Base-by-base conservation (phyloP, 2,329 filamentous ascomycete species). In the Aspergillus caelatus region DNA sequence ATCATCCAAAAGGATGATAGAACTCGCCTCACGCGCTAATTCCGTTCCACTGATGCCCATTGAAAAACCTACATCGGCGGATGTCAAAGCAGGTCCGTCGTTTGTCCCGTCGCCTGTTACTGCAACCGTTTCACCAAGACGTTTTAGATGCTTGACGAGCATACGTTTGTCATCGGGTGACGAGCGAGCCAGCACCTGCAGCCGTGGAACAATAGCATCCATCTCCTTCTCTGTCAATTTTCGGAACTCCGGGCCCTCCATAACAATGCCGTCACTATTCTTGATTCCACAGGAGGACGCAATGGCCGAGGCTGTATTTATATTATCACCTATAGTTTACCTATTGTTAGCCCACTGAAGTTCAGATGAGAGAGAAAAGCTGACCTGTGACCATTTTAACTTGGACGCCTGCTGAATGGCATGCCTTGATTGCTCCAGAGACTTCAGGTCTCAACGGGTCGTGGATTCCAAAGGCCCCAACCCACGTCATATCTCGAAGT, bases 231-330 rank as follows among this genome's bases (percentile, higher is more conserved):
- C 82, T 19, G 79, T 82, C 21, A 90, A 81, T 58, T 84, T 83
- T 50, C 88, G 83, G 75, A 90, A 90, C 30, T 81, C 82, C 4
- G 87, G 88, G 0, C 88, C 88, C 75, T 90, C 88, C 86, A 91
- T 88, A 48, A 88, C 84, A 63, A 88, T 77, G 9, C 84, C 87
- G n/a, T 74, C 87, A 23, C 75, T 72, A n/a, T 77, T 80, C 8
- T 81, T 82, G 75, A 92, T 91, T 48, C 90, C 90, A 66, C 90
- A 92, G 66, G 92, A 87, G 7, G 80, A 83, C 2, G 90, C 89
- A 67, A 92, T 92, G 7, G 90, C 89, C 57, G 85, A 85, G 3
- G 89, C 90, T n/a, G 90, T 92, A 11, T 87, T 80, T 65, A 91
- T 80, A 70, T 91, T 91, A 75, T 91, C 88, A 63, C 73, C 88